Conservation (phyloP, 2,329 filamentous ascomycete genomes). For the Hirsutella thompsonii region DNA sequence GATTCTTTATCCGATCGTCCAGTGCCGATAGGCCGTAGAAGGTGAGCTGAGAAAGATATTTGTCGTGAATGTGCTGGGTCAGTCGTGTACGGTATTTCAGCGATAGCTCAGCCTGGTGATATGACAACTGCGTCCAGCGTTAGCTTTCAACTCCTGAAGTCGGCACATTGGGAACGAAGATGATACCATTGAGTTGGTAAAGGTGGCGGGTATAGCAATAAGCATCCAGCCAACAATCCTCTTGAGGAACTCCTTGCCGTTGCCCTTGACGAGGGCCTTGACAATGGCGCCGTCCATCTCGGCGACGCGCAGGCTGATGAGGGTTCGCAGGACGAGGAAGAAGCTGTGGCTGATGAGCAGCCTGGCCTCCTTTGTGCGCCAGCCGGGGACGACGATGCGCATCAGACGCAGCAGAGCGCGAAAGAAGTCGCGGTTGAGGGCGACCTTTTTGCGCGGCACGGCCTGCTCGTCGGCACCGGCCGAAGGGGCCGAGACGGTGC, state of each 20-base stretch:
- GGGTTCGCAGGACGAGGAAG: slow-evolving; percentile 77
- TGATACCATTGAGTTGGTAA: slow-evolving; percentile 94
- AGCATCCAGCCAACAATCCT: slow-evolving; percentile 97
- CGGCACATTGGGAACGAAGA: neutral
- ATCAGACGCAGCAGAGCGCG: slow-evolving; percentile 65
- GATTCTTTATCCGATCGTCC: slow-evolving; percentile 96
- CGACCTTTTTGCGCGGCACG: slow-evolving; percentile 61
- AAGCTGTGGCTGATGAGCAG: slow-evolving; percentile 83
- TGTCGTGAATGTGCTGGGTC: slow-evolving; percentile 89
- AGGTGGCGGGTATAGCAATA: slow-evolving; percentile 88
- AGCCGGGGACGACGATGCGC: slow-evolving; percentile 80
- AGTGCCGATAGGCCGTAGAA: slow-evolving; percentile 94
- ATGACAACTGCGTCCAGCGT: slow-evolving; percentile 55
- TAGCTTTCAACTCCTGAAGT: neutral
- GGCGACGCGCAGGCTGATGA: slow-evolving; percentile 91
- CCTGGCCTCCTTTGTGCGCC: slow-evolving; percentile 76
- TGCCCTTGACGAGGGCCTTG: slow-evolving; percentile 82
- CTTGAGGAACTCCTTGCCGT: slow-evolving; percentile 77
- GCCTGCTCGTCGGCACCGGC: slow-evolving; percentile 12
- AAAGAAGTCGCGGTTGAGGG: slow-evolving; percentile 75
- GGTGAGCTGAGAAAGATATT: slow-evolving; percentile 93
- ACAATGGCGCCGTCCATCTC: slow-evolving; percentile 91
- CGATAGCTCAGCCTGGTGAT: slow-evolving; percentile 90
- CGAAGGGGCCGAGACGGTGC: slow-evolving; percentile 29
- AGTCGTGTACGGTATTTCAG: slow-evolving; percentile 85